Base-by-base conservation (phyloP, 371 early-diverging fungal species). In the Coemansia sp. region DNA sequence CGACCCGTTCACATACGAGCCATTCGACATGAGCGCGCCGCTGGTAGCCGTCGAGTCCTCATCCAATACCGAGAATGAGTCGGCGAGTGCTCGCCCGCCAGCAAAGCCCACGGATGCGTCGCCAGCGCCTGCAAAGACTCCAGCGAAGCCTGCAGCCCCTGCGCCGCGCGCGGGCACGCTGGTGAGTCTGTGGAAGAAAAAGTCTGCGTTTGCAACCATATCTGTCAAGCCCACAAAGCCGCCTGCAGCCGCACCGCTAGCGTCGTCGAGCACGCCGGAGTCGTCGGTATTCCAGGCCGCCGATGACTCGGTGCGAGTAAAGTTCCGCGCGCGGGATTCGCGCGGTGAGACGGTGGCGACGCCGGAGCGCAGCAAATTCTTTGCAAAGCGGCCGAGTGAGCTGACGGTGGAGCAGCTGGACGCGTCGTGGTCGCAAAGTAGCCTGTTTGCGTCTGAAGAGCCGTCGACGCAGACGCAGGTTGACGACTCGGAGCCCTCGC, bases 1-100 rank as follows among this genome's bases (percentile, higher is more conserved):
- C 30, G 77, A 88, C 56, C 90, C 90, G 4, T 68, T 82, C 20
- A 69, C 82, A 3, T 76, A 79, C 30, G 45, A 57, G 54, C 80
- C 86, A 2, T 67, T 81, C 60, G 50, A 14, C 16, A 35, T 4
- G 7, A 3, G 35, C 4, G 40, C 8, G 7, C 42, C 26, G 14
- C 13, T 36, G 10, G 14, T 11, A 11, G 14, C 10, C 16, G 45
- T 3, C 45, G 20, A 14, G 42, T n/a, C 45, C 16, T 6, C 16
- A 16, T 8, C 16, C 8, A 20, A n/a, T 45, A 20, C 14, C 16
- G 5, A 8, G 47, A 8, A 36, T 8, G 38, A 4, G 38, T 8
- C 38, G 38, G 38, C 38, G 4, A 8, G 38, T 36, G 4, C 38
- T 4, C 4, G 38, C 38, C 6, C 38, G 4, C 38, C 38, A 36